Conservation (phyloP, 176 grass and related monocot genomes). For the Avena atlantica region DNA sequence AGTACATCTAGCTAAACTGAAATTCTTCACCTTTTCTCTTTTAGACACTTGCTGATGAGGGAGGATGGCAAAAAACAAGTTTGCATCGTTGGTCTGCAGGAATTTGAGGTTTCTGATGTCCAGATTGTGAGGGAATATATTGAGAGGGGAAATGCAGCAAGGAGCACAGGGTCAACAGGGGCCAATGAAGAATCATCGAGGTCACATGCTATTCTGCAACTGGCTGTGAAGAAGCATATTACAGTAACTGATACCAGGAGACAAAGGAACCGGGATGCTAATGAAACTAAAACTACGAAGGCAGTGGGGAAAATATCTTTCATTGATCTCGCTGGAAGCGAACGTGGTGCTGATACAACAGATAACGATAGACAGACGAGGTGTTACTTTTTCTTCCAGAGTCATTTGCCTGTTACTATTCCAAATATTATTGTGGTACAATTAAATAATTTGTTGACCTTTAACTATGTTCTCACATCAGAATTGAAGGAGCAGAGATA, state of each 20-base stretch:
- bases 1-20: background rate
- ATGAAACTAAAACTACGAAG: constrained; percentile 81
- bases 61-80: constrained; percentile 99
- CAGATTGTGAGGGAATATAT: constrained; percentile 98
- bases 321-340: constrained; percentile 99
- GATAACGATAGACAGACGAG: constrained; percentile 96
- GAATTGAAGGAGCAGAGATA: constrained; percentile 99
- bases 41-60: constrained; percentile 92
- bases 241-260: constrained; percentile 69
- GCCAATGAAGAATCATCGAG: constrained; percentile 99
- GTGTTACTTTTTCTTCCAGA: constrained; percentile 40
- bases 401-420: constrained; percentile 26
- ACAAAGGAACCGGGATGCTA: constrained; percentile 78
- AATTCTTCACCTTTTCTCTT: constrained; percentile 33
- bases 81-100: constrained; percentile 96
- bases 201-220: constrained; percentile 95
- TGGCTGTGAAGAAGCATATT: constrained; percentile 91
- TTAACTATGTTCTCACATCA: constrained; percentile 44
- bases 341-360: constrained; percentile 98
- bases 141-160: constrained; percentile 89
- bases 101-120: constrained; percentile 98
- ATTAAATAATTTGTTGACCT: background rate
- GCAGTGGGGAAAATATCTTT: constrained; percentile 95
- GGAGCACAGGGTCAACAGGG: constrained; percentile 94
- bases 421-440: constrained; percentile 25